These are phyloP conservation scores for Amauroascus niger DNA, from an alignment of 2,329 filamentous ascomycete species.

Conservation along the genomic window DNA sequence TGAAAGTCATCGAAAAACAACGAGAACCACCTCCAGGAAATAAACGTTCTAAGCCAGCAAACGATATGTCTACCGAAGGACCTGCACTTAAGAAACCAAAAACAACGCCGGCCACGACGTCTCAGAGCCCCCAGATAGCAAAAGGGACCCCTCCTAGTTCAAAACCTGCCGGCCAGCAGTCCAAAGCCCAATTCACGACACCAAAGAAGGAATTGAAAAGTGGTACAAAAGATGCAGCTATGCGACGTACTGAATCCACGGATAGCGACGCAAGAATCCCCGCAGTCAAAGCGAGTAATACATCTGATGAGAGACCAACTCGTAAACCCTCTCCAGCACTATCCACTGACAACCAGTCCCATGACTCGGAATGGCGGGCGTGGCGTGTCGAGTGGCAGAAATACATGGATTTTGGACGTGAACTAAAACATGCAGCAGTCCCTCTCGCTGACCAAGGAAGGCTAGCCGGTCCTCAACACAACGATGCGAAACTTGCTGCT, in stretches of 20 bases:
- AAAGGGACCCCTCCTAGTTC: constrained; percentile 22
- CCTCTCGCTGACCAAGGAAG: constrained; percentile 27
- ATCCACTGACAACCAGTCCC: constrained; percentile 20
- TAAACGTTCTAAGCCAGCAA: constrained; percentile 23
- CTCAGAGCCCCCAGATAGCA: constrained; percentile 33
- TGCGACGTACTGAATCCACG: constrained; percentile 33
- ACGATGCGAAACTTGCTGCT: constrained; percentile 32
- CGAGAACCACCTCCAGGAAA: constrained; percentile 14
- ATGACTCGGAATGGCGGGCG: constrained; percentile 30
- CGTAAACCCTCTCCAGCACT: constrained; percentile 26
- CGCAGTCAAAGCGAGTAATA: constrained; percentile 22
- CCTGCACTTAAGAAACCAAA: constrained; percentile 30
- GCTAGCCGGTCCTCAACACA: constrained; percentile 15
- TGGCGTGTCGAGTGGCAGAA: constrained; percentile 38
- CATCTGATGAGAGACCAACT: constrained; percentile 18
- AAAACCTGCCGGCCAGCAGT: constrained; percentile 25
- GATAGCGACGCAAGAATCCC: constrained; percentile 36
- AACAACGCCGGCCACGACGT: constrained; percentile 22
- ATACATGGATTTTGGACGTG: constrained; percentile 36
- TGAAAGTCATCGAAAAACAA: constrained; percentile 17
- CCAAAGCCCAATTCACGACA: constrained; percentile 30
- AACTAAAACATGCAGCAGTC: constrained; percentile 39
- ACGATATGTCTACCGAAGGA: constrained; percentile 22
- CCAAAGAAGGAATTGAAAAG: constrained; percentile 36
- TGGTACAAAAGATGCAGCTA: constrained; percentile 18